Percentiles rank a stretch among this genome's conserved stretches.
These are phyloP conservation scores for Xanthoconium purpureum DNA, from an alignment of 768 basidiomycete species.

Conservation along the genomic window DNA sequence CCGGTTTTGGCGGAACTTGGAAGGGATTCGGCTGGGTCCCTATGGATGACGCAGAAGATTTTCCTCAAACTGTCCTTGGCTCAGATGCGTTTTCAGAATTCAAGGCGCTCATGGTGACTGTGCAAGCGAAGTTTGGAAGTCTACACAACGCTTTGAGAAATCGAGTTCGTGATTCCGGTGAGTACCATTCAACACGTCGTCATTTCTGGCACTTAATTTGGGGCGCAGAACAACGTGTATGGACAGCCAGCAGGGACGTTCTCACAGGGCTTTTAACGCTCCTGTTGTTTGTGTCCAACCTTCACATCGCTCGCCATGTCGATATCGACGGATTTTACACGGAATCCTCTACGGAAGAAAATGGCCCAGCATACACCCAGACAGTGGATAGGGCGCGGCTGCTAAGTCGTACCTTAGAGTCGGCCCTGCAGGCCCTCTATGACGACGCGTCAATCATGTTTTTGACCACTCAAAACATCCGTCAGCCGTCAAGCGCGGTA, in stretches of 20 bases:
- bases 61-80: slow-evolving; percentile 46
- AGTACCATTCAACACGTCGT: slow-evolving; percentile 7
- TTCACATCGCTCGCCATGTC: slow-evolving; percentile 77
- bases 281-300: slow-evolving; percentile 57
- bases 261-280: slow-evolving; percentile 57
- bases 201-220: slow-evolving; percentile 1
- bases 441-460: slow-evolving; percentile 67
- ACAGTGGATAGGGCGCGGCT: slow-evolving; percentile 67
- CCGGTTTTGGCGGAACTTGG: slow-evolving; percentile 74
- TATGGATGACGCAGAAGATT: slow-evolving; percentile 45
- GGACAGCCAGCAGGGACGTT: slow-evolving; percentile 44
- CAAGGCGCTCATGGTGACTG: slow-evolving; percentile 40
- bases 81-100: slow-evolving; percentile 55
- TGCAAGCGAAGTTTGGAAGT: slow-evolving; percentile 50
- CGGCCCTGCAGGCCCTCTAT: slow-evolving; percentile 66
- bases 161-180: slow-evolving; percentile 22
- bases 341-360: slow-evolving; percentile 39
- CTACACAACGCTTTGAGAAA: slow-evolving; percentile 26
- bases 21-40: slow-evolving; percentile 83
- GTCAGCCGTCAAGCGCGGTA: slow-evolving; percentile 6
- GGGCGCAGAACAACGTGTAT: slow-evolving; percentile 29
- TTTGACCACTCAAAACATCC: slow-evolving; percentile 48
- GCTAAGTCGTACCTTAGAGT: slow-evolving; percentile 69
- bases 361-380: slow-evolving; percentile 54
- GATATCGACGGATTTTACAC: slow-evolving; percentile 75